Conservation (phyloP, 2,329 filamentous ascomycete species). For the Cladophialophora bantiana region DNA sequence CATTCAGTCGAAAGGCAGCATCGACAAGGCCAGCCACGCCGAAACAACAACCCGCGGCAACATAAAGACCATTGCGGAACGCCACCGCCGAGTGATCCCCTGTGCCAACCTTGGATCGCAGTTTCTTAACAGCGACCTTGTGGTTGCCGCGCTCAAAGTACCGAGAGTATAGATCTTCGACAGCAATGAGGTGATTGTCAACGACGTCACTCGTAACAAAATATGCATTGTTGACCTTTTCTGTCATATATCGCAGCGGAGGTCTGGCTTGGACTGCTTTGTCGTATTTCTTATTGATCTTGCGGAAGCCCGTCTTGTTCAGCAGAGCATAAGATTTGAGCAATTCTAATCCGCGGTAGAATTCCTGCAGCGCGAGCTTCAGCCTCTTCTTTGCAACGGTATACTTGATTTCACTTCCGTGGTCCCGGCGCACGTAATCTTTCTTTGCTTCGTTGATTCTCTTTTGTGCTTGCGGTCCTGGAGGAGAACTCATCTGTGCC, state of each 20-base stretch:
- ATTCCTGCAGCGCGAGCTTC: constrained; percentile 89
- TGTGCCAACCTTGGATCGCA: constrained; percentile 73
- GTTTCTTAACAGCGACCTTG: constrained; percentile 87
- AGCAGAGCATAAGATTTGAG: constrained; percentile 89
- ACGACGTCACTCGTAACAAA: constrained; percentile 90
- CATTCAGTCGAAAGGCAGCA: constrained; percentile 59
- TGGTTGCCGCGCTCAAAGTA: constrained; percentile 95
- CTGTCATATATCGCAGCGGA: constrained; percentile 80
- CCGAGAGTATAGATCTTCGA: constrained; percentile 90
- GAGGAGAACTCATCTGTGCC: constrained; percentile 53
- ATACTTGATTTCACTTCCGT: constrained; percentile 72
- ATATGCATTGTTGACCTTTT: constrained; percentile 87
- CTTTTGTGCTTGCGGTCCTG: constrained; percentile 44
- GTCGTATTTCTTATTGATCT: constrained; percentile 99
- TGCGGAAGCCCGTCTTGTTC: constrained; percentile 92
- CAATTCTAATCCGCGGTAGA: constrained; percentile 88
- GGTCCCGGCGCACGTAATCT: constrained; percentile 59
- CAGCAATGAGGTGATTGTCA: constrained; percentile 77
- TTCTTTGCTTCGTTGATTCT: constrained; percentile 46
- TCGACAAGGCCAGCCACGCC: constrained; percentile 70
- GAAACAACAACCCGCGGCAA: constrained; percentile 73
- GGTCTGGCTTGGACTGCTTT: constrained; percentile 83
- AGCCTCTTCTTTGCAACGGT: constrained; percentile 88
- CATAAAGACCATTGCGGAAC: constrained; percentile 68
- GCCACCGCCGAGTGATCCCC: constrained; percentile 66